Evolutionary conservation across 495 filamentous ascomycete genomes (phyloP).

Genomic region (Penicillium egyptiacum): DNA sequence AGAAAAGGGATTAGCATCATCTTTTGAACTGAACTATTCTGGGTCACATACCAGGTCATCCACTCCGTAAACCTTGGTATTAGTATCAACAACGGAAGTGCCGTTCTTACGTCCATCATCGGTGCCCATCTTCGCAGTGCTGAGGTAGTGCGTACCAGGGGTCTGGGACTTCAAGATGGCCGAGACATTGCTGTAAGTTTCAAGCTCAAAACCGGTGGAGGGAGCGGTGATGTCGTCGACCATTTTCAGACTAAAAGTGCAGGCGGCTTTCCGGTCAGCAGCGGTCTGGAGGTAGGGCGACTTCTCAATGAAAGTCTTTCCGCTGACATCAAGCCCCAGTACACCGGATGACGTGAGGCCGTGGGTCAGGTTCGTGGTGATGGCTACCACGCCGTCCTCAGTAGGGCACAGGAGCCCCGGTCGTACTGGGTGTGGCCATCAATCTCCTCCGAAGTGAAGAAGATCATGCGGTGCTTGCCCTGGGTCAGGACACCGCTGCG

Average conservation of each 20-base stretch:
- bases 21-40: background rate
- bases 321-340: constrained; percentile 55
- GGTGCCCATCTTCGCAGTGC: constrained; percentile 61
- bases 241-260: constrained; percentile 43
- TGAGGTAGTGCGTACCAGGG: constrained; percentile 71
- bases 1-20: constrained; percentile 6
- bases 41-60: constrained; percentile 55
- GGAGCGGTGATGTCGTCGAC: constrained; percentile 58
- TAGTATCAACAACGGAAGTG: constrained; percentile 67
- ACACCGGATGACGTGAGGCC: constrained; percentile 53
- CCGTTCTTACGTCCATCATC: constrained; percentile 65
- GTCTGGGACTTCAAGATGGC: constrained; percentile 46
- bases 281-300: constrained; percentile 35
- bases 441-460: constrained; percentile 30
- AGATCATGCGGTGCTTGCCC: constrained; percentile 60
- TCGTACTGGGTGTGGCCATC: constrained; percentile 31
- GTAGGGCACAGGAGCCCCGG: constrained; percentile 35
- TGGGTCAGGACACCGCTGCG: constrained; percentile 65
- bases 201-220: constrained; percentile 46
- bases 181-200: constrained; percentile 55
- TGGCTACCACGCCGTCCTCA: constrained; percentile 25
- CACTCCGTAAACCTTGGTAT: constrained; percentile 70
- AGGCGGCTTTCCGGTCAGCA: constrained; percentile 26
- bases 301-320: constrained; percentile 59
- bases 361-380: constrained; percentile 46